Evolutionary conservation across 768 basidiomycete species (phyloP).

Genomic region (Suillus cothurnatus): DNA sequence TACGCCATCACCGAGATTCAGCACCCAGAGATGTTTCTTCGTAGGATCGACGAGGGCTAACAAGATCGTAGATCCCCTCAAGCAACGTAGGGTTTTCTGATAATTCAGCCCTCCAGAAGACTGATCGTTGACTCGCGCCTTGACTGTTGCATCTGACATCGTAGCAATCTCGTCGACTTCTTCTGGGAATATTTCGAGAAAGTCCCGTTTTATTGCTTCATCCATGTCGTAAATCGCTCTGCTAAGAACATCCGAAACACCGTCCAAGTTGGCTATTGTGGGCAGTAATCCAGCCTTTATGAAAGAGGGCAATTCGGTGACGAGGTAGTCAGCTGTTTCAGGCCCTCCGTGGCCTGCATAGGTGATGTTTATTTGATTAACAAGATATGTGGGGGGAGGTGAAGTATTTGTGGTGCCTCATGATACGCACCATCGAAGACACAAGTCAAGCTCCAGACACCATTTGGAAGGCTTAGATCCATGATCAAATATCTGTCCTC

Average conservation of each 20-base stretch:
- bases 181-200: conserved; percentile 46
- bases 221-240: conserved; percentile 42
- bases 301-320: conserved; percentile 33
- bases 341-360: conserved; percentile 43
- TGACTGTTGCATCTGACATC: conserved; percentile 42
- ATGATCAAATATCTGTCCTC: conserved; percentile 51
- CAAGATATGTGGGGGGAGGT: not conserved
- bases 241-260: conserved; percentile 34
- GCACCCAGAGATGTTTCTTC: conserved; percentile 51
- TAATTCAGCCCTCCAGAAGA: conserved; percentile 31
- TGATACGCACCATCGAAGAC: conserved; percentile 47
- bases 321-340: conserved; percentile 46
- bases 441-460: conserved; percentile 46
- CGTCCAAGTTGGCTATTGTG: conserved; percentile 9
- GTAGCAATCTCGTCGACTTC: conserved; percentile 23
- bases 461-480: conserved; percentile 40
- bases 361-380: conserved; percentile 18
- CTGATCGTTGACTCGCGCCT: conserved; percentile 41
- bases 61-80: conserved; percentile 54
- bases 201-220: conserved; percentile 35
- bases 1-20: conserved; percentile 56
- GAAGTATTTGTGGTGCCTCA: not conserved
- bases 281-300: conserved; percentile 17
- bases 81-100: conserved; percentile 42
- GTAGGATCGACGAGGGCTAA: conserved; percentile 47